Evolutionary conservation across 2,329 filamentous ascomycete species (phyloP).

Genomic region (Paracorniculantispora psalliotae): DNA sequence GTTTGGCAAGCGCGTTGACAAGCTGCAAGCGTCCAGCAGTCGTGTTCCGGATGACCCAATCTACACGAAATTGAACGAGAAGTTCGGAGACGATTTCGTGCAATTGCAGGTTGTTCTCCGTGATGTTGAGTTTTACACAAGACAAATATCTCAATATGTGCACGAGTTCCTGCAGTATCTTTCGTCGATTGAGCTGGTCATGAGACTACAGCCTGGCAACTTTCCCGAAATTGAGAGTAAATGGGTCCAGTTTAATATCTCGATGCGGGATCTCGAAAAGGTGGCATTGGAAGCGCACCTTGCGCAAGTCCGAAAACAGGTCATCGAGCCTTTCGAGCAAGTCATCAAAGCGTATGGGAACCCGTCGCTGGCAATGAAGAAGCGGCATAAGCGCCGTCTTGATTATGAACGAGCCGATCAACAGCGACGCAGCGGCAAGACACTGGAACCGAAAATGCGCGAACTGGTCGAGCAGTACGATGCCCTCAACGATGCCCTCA

Average conservation of each 20-base stretch:
- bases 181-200: constrained; percentile 75
- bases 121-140: constrained; percentile 88
- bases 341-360: constrained; percentile 77
- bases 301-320: constrained; percentile 67
- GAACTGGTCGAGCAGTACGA: constrained; percentile 86
- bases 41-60: constrained; percentile 70
- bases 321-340: constrained; percentile 77
- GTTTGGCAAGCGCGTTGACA: constrained; percentile 84
- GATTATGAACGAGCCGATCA: constrained; percentile 82
- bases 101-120: constrained; percentile 87
- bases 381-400: constrained; percentile 85
- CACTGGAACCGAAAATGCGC: constrained; percentile 76
- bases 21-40: constrained; percentile 61
- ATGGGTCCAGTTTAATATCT: constrained; percentile 86
- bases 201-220: constrained; percentile 64
- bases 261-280: constrained; percentile 79
- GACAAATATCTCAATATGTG: constrained; percentile 75
- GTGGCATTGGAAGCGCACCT: constrained; percentile 78
- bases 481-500: constrained; percentile 86
- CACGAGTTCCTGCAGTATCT: constrained; percentile 76
- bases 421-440: constrained; percentile 75
- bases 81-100: constrained; percentile 87
- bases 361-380: constrained; percentile 85
- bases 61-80: constrained; percentile 76
- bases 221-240: constrained; percentile 87